Evolutionary conservation across 495 filamentous ascomycete species (phyloP).

Genomic region (Trichoderma orchidacearum): DNA sequence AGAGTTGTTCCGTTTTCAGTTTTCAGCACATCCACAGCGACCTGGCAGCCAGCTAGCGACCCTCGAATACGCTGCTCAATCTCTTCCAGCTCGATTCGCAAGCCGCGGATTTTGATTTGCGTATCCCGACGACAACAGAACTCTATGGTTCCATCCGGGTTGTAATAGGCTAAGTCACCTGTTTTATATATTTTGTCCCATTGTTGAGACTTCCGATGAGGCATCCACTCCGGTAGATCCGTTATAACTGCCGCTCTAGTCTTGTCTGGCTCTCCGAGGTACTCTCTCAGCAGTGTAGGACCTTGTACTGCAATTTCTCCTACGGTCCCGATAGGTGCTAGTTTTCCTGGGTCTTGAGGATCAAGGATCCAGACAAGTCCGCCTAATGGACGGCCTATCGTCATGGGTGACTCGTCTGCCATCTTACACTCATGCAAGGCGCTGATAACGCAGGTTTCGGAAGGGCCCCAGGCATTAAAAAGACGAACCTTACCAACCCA

Average conservation of each 20-base stretch:
- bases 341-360: conserved; percentile 26
- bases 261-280: conserved; percentile 26
- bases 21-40: neutral
- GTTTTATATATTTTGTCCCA: neutral
- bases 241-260: neutral
- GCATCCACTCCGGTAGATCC: neutral
- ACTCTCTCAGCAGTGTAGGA: conserved; percentile 23
- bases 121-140: neutral
- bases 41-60: neutral
- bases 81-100: conserved; percentile 25
- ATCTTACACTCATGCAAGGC: neutral
- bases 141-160: neutral
- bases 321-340: conserved; percentile 32
- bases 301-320: conserved; percentile 35
- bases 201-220: conserved; percentile 4
- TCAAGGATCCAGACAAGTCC: conserved; percentile 42
- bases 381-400: conserved; percentile 35
- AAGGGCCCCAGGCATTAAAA: neutral
- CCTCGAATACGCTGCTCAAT: conserved; percentile 12
- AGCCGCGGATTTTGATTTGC: conserved; percentile 10
- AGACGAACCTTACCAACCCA: conserved; percentile 7
- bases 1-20: neutral
- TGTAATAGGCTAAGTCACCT: neutral
- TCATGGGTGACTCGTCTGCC: conserved; percentile 10
- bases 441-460: neutral